phyloP scores from a whole-genome alignment of 192 early-diverging fungal genomes.

The Oehlia diaphana region DNA sequence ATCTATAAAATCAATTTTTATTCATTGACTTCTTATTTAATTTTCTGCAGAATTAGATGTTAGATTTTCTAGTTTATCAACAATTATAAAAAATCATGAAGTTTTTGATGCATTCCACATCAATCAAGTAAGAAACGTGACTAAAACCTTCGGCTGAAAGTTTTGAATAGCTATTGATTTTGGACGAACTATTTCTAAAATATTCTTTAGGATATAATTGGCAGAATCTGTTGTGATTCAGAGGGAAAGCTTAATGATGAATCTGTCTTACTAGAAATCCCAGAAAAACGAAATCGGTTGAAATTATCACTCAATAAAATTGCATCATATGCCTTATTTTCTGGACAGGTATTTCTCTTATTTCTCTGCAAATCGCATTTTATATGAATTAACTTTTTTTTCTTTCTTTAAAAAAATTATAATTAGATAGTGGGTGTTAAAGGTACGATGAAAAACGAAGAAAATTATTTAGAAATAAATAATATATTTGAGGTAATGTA shows the following conservation, averaged over 20 bases:
- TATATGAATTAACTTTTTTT: neutral
- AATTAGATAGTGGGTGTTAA: constrained; percentile 17
- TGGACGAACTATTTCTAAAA: constrained; percentile 33
- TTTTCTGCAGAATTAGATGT: constrained; percentile 30
- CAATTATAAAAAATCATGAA: constrained; percentile 41
- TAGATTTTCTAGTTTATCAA: constrained; percentile 59
- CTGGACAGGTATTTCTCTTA: constrained; percentile 63
- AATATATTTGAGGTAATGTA: constrained; percentile 21
- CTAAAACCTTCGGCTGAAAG: neutral
- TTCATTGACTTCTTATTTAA: neutral
- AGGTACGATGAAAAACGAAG: neutral
- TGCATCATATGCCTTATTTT: constrained; percentile 75
- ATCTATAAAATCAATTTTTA: neutral
- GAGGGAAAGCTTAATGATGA: constrained; percentile 67
- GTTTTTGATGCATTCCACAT: constrained; percentile 35
- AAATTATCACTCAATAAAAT: constrained; percentile 61
- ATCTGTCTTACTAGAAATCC: constrained; percentile 82
- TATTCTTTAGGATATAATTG: constrained; percentile 64
- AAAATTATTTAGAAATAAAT: neutral
- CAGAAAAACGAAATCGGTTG: constrained; percentile 62
- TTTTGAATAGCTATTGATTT: constrained; percentile 1
- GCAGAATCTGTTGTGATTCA: constrained; percentile 75
- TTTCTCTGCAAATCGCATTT: neutral
- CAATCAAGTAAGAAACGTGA: constrained; percentile 1
- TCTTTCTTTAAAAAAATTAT: neutral